These are phyloP conservation scores for Monilinia polystroma DNA, from an alignment of 2,329 filamentous ascomycete genomes.

Conservation along the genomic window DNA sequence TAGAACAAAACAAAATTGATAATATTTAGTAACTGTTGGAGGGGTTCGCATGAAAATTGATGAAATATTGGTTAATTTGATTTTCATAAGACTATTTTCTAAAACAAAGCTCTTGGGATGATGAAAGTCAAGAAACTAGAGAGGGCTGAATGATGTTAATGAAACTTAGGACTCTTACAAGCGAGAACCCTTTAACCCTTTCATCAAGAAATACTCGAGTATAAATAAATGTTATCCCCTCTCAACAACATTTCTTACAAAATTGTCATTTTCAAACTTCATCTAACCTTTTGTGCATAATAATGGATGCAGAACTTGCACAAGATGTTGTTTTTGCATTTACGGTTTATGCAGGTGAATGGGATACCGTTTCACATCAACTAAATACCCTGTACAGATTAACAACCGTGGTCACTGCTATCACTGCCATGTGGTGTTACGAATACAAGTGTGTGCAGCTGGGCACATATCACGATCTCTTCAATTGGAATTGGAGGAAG, in stretches of 20 bases:
- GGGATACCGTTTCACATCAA: background rate
- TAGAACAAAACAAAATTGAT: background rate
- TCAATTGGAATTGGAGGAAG: background rate
- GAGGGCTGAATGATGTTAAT: background rate
- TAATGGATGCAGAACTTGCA: background rate
- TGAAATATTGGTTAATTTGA: background rate
- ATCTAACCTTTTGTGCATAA: background rate
- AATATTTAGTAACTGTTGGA: background rate
- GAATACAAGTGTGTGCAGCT: background rate
- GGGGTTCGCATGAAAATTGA: too few species aligned
- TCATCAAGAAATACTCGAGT: background rate
- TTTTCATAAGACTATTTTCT: background rate
- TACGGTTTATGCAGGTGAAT: background rate
- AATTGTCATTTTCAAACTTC: background rate
- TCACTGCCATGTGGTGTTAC: background rate
- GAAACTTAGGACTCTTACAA: background rate
- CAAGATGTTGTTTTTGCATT: background rate
- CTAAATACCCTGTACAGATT: background rate
- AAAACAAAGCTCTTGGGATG: background rate
- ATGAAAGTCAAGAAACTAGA: slow-evolving; percentile 6
- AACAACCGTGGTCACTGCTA: background rate
- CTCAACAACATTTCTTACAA: too few species aligned
- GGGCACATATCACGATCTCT: slow-evolving; percentile 1
- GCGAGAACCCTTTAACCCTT: background rate
- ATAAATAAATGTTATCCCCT: slow-evolving; percentile 8